Conservation (phyloP, 1,139 yeast species). For the Insectozyma bohioensis region DNA sequence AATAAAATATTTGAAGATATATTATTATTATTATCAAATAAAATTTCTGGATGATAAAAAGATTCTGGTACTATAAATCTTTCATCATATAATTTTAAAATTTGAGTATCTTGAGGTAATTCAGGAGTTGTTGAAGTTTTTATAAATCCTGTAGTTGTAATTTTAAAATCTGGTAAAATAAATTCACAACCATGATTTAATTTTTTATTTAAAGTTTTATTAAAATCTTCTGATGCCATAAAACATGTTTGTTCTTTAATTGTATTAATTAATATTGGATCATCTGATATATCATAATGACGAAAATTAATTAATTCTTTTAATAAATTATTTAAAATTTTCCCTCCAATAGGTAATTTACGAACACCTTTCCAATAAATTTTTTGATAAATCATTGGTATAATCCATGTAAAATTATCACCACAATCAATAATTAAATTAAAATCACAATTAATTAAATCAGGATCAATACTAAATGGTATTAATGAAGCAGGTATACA, state of each 20-base stretch:
- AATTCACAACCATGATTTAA: slow-evolving; percentile 51
- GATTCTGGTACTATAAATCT: slow-evolving; percentile 86
- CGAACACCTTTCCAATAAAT: slow-evolving; percentile 78
- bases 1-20: slow-evolving; percentile 30
- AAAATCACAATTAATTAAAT: slow-evolving; percentile 49
- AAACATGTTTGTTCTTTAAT: slow-evolving; percentile 82
- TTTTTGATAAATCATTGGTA: slow-evolving; percentile 80
- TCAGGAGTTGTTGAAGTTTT: slow-evolving; percentile 16
- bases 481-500: slow-evolving; percentile 65
- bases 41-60: slow-evolving; percentile 79
- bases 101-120: slow-evolving; percentile 51
- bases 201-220: slow-evolving; percentile 47
- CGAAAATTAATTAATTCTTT: slow-evolving; percentile 85
- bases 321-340: slow-evolving; percentile 75
- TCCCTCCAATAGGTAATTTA: slow-evolving; percentile 81
- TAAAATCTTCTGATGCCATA: slow-evolving; percentile 62
- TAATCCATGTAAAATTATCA: slow-evolving; percentile 80
- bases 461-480: slow-evolving; percentile 54
- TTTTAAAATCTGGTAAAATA: slow-evolving; percentile 83
- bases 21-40: slow-evolving; percentile 35
- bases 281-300: slow-evolving; percentile 92
- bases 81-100: slow-evolving; percentile 73
- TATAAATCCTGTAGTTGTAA: slow-evolving; percentile 69
- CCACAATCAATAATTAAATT: slow-evolving; percentile 86
- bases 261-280: slow-evolving; percentile 78